These are phyloP conservation scores for Polyplosphaeria fusca DNA, from an alignment of 495 filamentous ascomycete genomes.

Conservation along the genomic window DNA sequence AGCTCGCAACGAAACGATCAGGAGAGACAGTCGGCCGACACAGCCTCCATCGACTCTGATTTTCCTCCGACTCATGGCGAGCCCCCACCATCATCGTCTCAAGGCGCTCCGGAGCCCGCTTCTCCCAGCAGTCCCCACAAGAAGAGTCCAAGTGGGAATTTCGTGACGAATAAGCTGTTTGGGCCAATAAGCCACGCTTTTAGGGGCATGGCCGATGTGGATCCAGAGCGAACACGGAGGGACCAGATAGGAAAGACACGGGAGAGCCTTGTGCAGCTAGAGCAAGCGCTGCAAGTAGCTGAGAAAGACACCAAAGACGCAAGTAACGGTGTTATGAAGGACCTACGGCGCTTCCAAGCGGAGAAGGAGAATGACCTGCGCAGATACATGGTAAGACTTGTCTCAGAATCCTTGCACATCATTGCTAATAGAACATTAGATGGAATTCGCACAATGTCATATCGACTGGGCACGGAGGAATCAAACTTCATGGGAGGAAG, in stretches of 20 bases:
- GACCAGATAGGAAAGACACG: conserved; percentile 94
- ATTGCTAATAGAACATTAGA: conserved; percentile 50
- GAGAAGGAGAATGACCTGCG: conserved; percentile 94
- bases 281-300: conserved; percentile 81
- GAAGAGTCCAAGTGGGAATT: conserved; percentile 73
- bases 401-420: conserved; percentile 35
- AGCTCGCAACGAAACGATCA: conserved; percentile 45
- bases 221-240: conserved; percentile 85
- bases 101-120: conserved; percentile 43
- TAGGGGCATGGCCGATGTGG: conserved; percentile 91
- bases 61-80: conserved; percentile 89
- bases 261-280: conserved; percentile 71
- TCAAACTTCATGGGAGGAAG: conserved; percentile 93
- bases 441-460: conserved; percentile 89
- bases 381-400: conserved; percentile 93
- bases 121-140: conserved; percentile 51
- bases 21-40: conserved; percentile 57
- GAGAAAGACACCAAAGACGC: conserved; percentile 90
- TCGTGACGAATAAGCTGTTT: conserved; percentile 90
- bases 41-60: conserved; percentile 85
- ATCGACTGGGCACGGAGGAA: conserved; percentile 99
- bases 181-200: conserved; percentile 90
- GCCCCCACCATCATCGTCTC: conserved; percentile 57
- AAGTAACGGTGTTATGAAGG: conserved; percentile 76
- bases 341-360: conserved; percentile 85